Percentiles rank a stretch among this genome's conserved stretches.
Conservation (phyloP, 1,284 basidiomycete genomes). For the Malassezia nana region DNA sequence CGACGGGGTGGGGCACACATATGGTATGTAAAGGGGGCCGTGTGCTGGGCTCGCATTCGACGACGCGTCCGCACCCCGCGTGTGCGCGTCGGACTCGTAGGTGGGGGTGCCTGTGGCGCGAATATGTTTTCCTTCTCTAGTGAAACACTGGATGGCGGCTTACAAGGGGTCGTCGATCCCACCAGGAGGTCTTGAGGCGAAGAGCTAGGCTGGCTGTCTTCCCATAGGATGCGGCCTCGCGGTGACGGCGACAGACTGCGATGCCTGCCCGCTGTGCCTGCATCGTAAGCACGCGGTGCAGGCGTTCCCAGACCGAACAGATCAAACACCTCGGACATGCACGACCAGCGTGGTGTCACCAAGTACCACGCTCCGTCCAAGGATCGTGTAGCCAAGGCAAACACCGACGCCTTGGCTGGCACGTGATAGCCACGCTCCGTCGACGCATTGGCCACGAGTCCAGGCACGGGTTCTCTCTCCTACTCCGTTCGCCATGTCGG, state of each 20-base stretch:
- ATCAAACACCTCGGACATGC: slow-evolving; percentile 19
- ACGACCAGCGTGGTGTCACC: not conserved
- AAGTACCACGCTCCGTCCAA: no score
- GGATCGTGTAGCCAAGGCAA: no score
- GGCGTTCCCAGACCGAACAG: slow-evolving; percentile 14
- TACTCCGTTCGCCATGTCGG: slow-evolving; percentile 12
- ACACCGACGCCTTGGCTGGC: no score
- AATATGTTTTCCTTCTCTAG: not conserved
- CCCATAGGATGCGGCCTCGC: slow-evolving; percentile 8
- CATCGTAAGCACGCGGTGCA: not conserved
- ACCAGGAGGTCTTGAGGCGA: slow-evolving; percentile 4
- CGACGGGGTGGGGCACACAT: not conserved
- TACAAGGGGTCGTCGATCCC: not conserved
- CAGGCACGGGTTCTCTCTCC: no score
- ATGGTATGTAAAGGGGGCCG: slow-evolving; percentile 10
- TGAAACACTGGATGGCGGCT: not conserved
- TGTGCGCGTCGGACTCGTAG: not conserved
- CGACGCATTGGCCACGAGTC: no score
- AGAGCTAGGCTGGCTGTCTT: slow-evolving; percentile 15
- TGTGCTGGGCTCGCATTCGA: not conserved
- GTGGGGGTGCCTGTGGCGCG: not conserved
- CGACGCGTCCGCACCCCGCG: slow-evolving; percentile 8
- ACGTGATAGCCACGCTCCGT: not conserved
- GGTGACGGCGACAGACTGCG: slow-evolving; percentile 15
- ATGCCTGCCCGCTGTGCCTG: not conserved